Conservation (phyloP, 1,284 basidiomycete genomes). For the Austroboletus niveus region DNA sequence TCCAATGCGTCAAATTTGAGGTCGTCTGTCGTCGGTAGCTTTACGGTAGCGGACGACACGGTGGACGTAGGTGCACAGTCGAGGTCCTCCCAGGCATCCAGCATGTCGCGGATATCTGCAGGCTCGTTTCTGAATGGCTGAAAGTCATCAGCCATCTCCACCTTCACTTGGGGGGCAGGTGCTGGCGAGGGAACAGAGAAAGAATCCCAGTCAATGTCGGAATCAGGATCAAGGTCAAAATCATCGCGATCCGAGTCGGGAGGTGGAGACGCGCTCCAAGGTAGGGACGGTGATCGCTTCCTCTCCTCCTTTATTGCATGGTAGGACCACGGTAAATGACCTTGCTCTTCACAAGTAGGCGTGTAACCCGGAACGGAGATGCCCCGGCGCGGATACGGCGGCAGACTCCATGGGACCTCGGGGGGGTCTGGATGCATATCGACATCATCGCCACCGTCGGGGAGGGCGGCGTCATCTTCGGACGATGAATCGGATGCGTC, state of each 20-base stretch:
- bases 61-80: slow-evolving; percentile 37
- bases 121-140: slow-evolving; percentile 54
- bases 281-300: slow-evolving; percentile 54
- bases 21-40: slow-evolving; percentile 32
- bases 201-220: slow-evolving; percentile 42
- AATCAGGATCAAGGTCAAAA: slow-evolving; percentile 35
- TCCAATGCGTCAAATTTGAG: slow-evolving; percentile 48
- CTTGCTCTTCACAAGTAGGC: slow-evolving; percentile 39
- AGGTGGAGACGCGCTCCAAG: slow-evolving; percentile 57
- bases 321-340: slow-evolving; percentile 27
- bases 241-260: slow-evolving; percentile 66
- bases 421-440: slow-evolving; percentile 24
- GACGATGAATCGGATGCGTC: slow-evolving; percentile 36
- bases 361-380: slow-evolving; percentile 55
- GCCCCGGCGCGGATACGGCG: slow-evolving; percentile 44
- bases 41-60: slow-evolving; percentile 28
- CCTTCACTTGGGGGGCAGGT: slow-evolving; percentile 20
- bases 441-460: slow-evolving; percentile 31
- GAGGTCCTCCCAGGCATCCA: slow-evolving; percentile 66
- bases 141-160: slow-evolving; percentile 24
- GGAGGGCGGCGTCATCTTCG: slow-evolving; percentile 19
- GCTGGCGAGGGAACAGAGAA: slow-evolving; percentile 25
- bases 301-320: slow-evolving; percentile 30
- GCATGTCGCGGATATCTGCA: slow-evolving; percentile 54
- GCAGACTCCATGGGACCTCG: slow-evolving; percentile 32